A percentile compares a stretch with the other conserved stretches of the same genome.
phyloP scores from a whole-genome alignment of 2,329 filamentous ascomycete species.

The Neoscytalidium dimidiatum region DNA sequence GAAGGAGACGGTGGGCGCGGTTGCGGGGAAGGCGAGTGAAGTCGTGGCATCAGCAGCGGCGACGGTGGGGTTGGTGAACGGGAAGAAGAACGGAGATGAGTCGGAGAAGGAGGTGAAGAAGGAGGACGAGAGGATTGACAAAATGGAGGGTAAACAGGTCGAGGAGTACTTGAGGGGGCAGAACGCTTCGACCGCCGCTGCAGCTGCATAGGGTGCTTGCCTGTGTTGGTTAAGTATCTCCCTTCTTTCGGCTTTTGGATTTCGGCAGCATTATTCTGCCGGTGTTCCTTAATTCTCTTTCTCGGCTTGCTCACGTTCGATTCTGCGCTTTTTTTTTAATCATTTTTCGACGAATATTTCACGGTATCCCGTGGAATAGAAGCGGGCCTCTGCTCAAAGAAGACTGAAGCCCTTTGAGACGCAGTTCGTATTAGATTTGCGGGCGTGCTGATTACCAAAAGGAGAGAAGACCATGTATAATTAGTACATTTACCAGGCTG shows the following conservation, averaged over 20 bases:
- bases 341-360: neutral
- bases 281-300: neutral
- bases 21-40: conserved; percentile 34
- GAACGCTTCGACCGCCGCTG: conserved; percentile 15
- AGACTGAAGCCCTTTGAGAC: neutral
- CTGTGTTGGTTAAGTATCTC: neutral
- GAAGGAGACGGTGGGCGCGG: conserved; percentile 36
- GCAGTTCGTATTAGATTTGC: no score
- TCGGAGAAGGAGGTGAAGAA: conserved; percentile 3
- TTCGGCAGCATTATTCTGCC: neutral
- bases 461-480: no score
- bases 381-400: neutral
- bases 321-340: neutral
- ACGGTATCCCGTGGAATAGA: no score
- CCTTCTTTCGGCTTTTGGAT: neutral
- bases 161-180: conserved; percentile 37
- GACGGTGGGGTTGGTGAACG: conserved; percentile 34
- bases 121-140: conserved; percentile 32
- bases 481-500: no score
- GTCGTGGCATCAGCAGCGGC: conserved; percentile 33
- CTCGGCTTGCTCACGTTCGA: neutral
- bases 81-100: conserved; percentile 17
- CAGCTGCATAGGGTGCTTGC: neutral
- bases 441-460: no score
- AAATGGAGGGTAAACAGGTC: conserved; percentile 30